A percentile compares a stretch with the other conserved stretches of the same genome.
phyloP scores from a whole-genome alignment of 2,329 filamentous ascomycete genomes.

The Sporothrix luriei region DNA sequence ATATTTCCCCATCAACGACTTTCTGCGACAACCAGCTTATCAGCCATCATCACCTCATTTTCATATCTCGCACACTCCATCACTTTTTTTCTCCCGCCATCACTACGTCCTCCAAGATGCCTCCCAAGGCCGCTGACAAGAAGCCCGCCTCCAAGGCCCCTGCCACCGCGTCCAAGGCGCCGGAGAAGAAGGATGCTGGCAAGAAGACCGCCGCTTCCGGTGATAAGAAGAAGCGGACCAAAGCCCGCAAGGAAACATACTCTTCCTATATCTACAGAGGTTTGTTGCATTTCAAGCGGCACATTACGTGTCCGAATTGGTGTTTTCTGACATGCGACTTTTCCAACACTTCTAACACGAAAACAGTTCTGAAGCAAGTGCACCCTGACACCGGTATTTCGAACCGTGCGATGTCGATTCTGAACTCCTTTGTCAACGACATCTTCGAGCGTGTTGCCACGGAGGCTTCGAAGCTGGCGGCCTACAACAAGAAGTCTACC shows the following conservation, averaged over 20 bases:
- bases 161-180: constrained; percentile 67
- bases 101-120: constrained; percentile 66
- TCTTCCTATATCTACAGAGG: constrained; percentile 99
- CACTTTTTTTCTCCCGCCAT: constrained; percentile 9
- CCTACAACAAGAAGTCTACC: constrained; percentile 99
- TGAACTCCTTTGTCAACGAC: constrained; percentile 99
- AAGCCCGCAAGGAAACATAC: constrained; percentile 99
- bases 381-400: constrained; percentile 99
- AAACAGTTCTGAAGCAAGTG: constrained; percentile 95
- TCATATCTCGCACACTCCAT: constrained; percentile 31
- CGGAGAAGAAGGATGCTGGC: constrained; percentile 99
- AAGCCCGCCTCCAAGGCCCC: constrained; percentile 98
- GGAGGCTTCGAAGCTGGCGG: constrained; percentile 97
- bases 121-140: constrained; percentile 98
- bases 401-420: constrained; percentile 98
- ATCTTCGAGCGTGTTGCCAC: constrained; percentile 99
- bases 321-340: too few species aligned
- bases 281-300: constrained; percentile 50
- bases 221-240: constrained; percentile 99
- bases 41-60: constrained; percentile 34
- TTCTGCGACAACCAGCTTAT: constrained; percentile 33
- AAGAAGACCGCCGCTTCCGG: constrained; percentile 98
- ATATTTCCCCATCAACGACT: constrained; percentile 39
- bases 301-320: background rate
- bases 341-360: too few species aligned